Evolutionary conservation across 257 asterid species (phyloP), one percentile per base, ranked within the genome.

Genomic region (Echium plantagineum): DNA sequence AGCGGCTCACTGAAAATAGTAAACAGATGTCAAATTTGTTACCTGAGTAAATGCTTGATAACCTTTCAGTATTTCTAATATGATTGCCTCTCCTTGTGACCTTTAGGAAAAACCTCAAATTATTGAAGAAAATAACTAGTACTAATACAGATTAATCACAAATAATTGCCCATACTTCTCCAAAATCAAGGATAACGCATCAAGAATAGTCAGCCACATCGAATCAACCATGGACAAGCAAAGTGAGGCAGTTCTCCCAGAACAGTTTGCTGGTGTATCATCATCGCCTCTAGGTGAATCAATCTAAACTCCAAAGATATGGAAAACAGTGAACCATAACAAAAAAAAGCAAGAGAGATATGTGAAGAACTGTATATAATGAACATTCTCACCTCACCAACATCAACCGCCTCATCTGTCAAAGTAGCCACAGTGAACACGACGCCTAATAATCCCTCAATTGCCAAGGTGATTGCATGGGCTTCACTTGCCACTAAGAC

Each of bases 21-120:
- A 52, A 70, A 49, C 31, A 59, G 61, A 68, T 59, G 13, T 21
- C 17, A 60, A 32, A 28, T 58, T 56, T 59, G 66, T 56, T 64
- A 91, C 96, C 95, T 91, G 98, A 54, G 96, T 91, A 75, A 88
- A 91, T 54, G 98, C 98, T 80, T 91, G 98, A 77, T 91, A 91
- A 72, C 96, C 98, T 80, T 91, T 91, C 78, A 91, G 69, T 75
- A 91, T 91, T 84, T 91, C 98, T 77, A 91, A 80, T 63, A 85
- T 85, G 73, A 91, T 91, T 65, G 98, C 98, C 86, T 91, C 98
- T 21, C 98, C 98, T 72, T 91, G 96, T 55, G 98, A 91, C 79
- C 98, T 91, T 66, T 58, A 74, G 72, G 31, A 60, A 55, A 63
- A 64, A 52, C 46, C 42, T 53, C 49, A 61, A 63, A 63, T 80